These are phyloP conservation scores for Stephania japonica DNA, from an alignment of 164 flowering plant species.

Conservation along the genomic window DNA sequence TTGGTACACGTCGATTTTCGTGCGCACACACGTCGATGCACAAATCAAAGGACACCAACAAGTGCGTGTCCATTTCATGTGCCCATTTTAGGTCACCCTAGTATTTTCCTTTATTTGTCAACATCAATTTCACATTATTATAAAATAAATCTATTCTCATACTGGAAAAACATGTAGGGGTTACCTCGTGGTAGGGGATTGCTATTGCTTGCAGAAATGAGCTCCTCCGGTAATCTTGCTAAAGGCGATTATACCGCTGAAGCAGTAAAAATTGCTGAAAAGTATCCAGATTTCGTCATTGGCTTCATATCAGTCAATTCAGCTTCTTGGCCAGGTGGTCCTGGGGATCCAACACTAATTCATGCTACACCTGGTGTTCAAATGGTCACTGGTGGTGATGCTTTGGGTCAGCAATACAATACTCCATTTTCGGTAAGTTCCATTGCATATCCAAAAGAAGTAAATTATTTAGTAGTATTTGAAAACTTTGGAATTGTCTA, in stretches of 20 bases:
- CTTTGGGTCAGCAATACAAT: slow-evolving; percentile 90
- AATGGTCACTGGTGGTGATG: slow-evolving; percentile 89
- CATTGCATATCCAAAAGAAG: neutral
- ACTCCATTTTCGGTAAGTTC: slow-evolving; percentile 85
- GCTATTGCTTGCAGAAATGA: slow-evolving; percentile 96
- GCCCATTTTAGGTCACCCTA: no score
- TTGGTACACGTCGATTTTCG: no score
- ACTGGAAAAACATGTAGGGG: slow-evolving; percentile 44
- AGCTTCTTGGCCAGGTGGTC: slow-evolving; percentile 84
- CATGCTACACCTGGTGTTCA: slow-evolving; percentile 67
- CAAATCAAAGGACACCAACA: no score
- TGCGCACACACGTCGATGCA: no score
- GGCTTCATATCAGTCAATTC: slow-evolving; percentile 98
- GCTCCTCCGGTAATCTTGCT: slow-evolving; percentile 95
- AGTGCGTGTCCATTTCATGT: no score
- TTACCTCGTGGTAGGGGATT: slow-evolving; percentile 87
- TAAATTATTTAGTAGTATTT: no score
- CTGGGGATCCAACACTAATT: slow-evolving; percentile 66
- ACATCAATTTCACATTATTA: neutral
- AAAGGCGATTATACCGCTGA: slow-evolving; percentile 94
- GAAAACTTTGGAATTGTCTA: neutral
- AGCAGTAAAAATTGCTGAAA: slow-evolving; percentile 84
- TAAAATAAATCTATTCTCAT: neutral
- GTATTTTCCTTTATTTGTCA: neutral
- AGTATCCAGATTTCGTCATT: slow-evolving; percentile 90